Evolutionary conservation across 805 yeast species (phyloP).

Genomic region (Saccharomycopsis sp.): DNA sequence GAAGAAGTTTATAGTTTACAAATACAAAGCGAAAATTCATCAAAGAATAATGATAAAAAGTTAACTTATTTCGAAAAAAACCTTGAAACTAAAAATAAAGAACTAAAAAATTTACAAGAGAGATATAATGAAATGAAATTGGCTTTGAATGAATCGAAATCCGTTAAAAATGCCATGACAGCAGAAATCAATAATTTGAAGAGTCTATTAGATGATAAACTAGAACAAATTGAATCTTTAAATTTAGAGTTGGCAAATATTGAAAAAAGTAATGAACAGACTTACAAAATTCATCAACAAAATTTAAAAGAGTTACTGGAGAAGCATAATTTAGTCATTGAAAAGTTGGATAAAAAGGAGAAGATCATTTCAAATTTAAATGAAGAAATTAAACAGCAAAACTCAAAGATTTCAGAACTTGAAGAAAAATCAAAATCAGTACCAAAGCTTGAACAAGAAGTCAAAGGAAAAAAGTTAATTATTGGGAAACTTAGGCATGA

Average conservation of each 20-base stretch:
- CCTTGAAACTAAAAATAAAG: constrained; percentile 20
- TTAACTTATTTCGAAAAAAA: constrained; percentile 25
- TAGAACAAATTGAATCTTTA: constrained; percentile 16
- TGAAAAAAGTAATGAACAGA: neutral
- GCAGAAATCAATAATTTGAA: constrained; percentile 5
- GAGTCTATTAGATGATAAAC: constrained; percentile 21
- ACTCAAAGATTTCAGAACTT: no score
- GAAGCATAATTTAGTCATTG: no score
- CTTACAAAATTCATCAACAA: constrained; percentile 3
- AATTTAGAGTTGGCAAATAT: neutral
- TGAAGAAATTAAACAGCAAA: neutral
- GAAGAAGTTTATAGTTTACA: constrained; percentile 18
- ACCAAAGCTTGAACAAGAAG: constrained; percentile 38
- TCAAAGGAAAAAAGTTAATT: constrained; percentile 60
- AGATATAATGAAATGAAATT: constrained; percentile 28
- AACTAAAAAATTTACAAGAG: constrained; percentile 28
- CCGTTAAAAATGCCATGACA: neutral
- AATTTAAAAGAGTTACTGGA: no score
- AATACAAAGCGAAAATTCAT: constrained; percentile 11
- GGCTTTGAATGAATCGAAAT: constrained; percentile 18
- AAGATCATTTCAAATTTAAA: neutral
- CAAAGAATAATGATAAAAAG: constrained; percentile 14
- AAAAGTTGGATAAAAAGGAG: no score
- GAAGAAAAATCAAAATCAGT: constrained; percentile 18
- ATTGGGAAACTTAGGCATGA: constrained; percentile 93